These are phyloP conservation scores for Xylaria sp. DNA, from an alignment of 495 filamentous ascomycete genomes.

Conservation along the genomic window DNA sequence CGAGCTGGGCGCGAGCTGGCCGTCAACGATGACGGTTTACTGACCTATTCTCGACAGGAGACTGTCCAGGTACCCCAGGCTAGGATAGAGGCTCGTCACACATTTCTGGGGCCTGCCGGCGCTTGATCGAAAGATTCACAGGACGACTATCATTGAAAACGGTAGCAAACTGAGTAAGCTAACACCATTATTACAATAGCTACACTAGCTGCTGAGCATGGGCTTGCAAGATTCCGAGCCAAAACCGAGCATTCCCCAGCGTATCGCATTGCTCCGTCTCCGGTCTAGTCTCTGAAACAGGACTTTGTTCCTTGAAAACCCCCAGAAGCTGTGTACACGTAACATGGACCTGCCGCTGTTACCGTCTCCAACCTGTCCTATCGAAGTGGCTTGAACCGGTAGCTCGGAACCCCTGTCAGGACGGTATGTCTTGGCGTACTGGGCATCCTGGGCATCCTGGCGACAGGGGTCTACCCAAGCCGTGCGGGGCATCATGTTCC, in stretches of 20 bases:
- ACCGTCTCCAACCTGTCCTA: slow-evolving; percentile 11
- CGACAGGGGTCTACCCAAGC: not conserved
- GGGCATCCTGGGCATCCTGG: too few relatives aligned
- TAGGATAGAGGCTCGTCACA: not conserved
- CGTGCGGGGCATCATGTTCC: not conserved
- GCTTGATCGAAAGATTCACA: not conserved
- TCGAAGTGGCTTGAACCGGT: slow-evolving; percentile 8
- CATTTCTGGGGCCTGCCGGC: not conserved
- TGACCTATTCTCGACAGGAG: not conserved
- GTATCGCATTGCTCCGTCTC: not conserved
- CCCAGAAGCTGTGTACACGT: slow-evolving; percentile 6
- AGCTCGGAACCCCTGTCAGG: slow-evolving; percentile 14
- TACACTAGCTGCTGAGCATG: not conserved
- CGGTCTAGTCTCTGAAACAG: slow-evolving; percentile 4
- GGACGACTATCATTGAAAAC: not conserved
- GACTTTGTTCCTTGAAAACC: not conserved
- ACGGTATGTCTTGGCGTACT: not conserved
- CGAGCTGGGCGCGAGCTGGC: slow-evolving; percentile 14
- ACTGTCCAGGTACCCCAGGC: not conserved
- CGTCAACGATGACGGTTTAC: not conserved
- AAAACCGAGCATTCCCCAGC: slow-evolving; percentile 13
- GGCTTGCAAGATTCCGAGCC: slow-evolving; percentile 4
- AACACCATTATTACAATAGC: not conserved
- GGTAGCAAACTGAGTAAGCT: not conserved
- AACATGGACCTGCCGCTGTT: not conserved